These are phyloP conservation scores for Miamiensis avidus DNA, from an alignment of 169 alveolate genomes.

Conservation along the genomic window DNA sequence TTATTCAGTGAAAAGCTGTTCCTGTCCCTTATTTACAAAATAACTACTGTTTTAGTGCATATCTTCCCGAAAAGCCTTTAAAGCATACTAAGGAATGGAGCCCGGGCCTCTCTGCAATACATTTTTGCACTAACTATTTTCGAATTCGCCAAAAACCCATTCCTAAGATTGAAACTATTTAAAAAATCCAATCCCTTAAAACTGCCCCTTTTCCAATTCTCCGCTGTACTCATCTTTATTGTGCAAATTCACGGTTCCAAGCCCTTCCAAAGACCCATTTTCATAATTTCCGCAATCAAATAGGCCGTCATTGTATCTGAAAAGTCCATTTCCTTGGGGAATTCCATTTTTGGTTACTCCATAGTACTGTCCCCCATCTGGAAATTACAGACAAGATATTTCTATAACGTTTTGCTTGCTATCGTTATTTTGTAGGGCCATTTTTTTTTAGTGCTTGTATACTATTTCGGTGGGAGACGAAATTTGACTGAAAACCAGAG, in stretches of 20 bases:
- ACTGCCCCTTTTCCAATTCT: not conserved
- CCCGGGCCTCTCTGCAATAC: not conserved
- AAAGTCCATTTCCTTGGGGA: not conserved
- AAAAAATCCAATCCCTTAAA: not conserved
- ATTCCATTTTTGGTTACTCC: not conserved
- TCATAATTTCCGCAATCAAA: not conserved
- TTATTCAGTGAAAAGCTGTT: not conserved
- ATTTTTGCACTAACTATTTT: not conserved
- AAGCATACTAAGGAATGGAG: not conserved
- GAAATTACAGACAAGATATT: no score
- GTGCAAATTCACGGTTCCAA: not conserved
- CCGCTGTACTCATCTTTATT: not conserved
- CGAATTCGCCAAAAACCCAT: not conserved
- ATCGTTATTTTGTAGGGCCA: no score
- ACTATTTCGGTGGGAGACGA: not conserved
- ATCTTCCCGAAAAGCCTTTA: not conserved
- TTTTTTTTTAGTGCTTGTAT: no score
- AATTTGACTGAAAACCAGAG: not conserved
- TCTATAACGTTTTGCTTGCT: no score
- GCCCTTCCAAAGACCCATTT: not conserved
- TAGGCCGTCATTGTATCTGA: not conserved
- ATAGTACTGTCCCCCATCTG: not conserved
- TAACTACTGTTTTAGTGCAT: not conserved
- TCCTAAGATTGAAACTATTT: not conserved
- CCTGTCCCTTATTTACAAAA: not conserved